Conservation (phyloP, 371 early-diverging fungal species). For the Saksenaea oblongispora region DNA sequence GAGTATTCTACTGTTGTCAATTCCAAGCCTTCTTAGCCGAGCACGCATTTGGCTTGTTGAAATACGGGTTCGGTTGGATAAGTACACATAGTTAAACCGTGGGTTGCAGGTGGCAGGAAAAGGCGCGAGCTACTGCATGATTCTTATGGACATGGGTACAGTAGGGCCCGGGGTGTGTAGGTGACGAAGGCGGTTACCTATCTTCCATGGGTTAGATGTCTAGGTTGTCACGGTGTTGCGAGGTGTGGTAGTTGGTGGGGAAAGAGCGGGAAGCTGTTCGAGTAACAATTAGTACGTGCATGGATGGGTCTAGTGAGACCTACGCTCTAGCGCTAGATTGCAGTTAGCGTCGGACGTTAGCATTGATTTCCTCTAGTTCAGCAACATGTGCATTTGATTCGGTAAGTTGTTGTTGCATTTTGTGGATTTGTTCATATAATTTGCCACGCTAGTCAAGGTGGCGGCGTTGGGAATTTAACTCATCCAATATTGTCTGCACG, state of each 20-base stretch:
- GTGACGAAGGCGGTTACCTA: background rate
- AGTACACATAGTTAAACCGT: constrained; percentile 17
- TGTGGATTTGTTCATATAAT: background rate
- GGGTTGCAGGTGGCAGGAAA: constrained; percentile 2
- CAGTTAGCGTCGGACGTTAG: background rate
- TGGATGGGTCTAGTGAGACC: background rate
- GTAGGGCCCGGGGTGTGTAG: background rate
- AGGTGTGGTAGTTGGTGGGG: too few relatives aligned
- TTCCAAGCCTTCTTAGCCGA: background rate
- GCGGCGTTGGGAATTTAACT: background rate
- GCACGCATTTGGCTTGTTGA: background rate
- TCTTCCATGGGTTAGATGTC: background rate
- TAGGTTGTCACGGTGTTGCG: background rate
- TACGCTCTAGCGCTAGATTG: background rate
- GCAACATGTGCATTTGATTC: background rate
- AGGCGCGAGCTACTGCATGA: constrained; percentile 9
- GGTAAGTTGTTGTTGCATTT: background rate
- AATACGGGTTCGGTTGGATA: background rate
- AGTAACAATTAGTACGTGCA: background rate
- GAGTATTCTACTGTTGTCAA: background rate
- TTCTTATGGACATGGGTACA: background rate
- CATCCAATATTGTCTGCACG: background rate
- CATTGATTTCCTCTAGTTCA: background rate
- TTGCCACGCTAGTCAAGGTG: background rate
- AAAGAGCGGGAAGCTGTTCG: too few relatives aligned